Conservation (phyloP, 202 grass and related monocot species). For the Schoenoplectus triqueter region DNA sequence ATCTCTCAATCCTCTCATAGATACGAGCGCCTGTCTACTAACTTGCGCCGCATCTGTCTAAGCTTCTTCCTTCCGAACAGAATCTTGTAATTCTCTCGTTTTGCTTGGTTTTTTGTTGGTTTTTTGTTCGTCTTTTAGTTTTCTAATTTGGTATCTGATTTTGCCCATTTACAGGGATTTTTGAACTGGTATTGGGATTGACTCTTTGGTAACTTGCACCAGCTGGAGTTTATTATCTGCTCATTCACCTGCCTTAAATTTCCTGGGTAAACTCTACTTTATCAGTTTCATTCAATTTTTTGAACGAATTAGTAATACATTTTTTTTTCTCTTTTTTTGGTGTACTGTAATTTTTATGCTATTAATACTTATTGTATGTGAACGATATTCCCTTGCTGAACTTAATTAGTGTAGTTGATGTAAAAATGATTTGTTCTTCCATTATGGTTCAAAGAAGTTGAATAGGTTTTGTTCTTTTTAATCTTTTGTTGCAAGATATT, state of each 20-base stretch:
- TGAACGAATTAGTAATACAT: background rate
- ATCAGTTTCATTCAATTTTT: background rate
- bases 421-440: background rate
- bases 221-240: background rate
- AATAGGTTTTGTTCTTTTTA: background rate
- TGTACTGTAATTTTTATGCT: background rate
- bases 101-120: background rate
- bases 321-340: background rate
- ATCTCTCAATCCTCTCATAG: slow-evolving; percentile 20
- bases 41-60: background rate
- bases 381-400: background rate
- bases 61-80: background rate
- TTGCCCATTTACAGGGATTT: slow-evolving; percentile 17
- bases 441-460: slow-evolving; percentile 6
- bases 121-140: background rate
- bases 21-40: background rate
- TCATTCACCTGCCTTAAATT: background rate
- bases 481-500: background rate
- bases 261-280: slow-evolving; percentile 27
- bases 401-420: slow-evolving; percentile 8
- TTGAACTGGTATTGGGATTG: background rate
- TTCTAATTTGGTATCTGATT: background rate
- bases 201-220: background rate
- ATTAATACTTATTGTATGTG: background rate
- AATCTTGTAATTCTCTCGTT: slow-evolving; percentile 14